Conservation (phyloP, 1,139 yeast genomes). For the Saccharomyces pastorianus region DNA sequence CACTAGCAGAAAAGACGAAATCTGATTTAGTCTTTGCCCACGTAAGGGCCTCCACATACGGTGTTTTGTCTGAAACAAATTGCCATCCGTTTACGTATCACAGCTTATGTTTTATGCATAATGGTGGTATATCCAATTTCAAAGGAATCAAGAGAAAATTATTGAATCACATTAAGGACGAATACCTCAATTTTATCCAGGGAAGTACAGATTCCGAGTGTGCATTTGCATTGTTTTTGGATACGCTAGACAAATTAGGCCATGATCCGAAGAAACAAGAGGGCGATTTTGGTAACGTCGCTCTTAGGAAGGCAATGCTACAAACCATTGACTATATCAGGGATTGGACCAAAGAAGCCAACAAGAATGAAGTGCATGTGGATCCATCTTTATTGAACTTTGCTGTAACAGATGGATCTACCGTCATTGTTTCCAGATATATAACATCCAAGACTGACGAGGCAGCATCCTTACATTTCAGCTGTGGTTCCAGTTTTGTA, state of each 20-base stretch:
- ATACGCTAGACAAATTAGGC: constrained; percentile 69
- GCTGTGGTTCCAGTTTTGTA: constrained; percentile 84
- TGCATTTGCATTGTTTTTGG: constrained; percentile 81
- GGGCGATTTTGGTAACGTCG: constrained; percentile 48
- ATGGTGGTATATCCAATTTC: constrained; percentile 82
- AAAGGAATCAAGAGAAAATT: constrained; percentile 62
- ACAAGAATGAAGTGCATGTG: constrained; percentile 29
- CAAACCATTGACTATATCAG: constrained; percentile 67
- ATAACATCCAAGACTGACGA: constrained; percentile 85
- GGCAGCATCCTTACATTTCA: constrained; percentile 91
- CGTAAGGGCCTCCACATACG: constrained; percentile 93
- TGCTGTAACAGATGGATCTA: constrained; percentile 89
- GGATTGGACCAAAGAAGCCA: constrained; percentile 44
- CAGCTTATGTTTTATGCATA: constrained; percentile 90
- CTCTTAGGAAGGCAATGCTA: constrained; percentile 59
- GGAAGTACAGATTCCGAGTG: constrained; percentile 96
- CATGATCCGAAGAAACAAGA: constrained; percentile 48
- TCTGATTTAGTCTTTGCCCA: constrained; percentile 85
- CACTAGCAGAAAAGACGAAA: constrained; percentile 79
- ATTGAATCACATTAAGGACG: constrained; percentile 66
- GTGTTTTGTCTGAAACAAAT: constrained; percentile 85
- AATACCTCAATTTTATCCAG: constrained; percentile 70
- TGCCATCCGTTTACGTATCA: constrained; percentile 92
- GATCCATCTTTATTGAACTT: constrained; percentile 89
- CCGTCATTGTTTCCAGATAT: constrained; percentile 83